phyloP scores from a whole-genome alignment of 352 stramenopile genomes.

The Pythium sp. region DNA sequence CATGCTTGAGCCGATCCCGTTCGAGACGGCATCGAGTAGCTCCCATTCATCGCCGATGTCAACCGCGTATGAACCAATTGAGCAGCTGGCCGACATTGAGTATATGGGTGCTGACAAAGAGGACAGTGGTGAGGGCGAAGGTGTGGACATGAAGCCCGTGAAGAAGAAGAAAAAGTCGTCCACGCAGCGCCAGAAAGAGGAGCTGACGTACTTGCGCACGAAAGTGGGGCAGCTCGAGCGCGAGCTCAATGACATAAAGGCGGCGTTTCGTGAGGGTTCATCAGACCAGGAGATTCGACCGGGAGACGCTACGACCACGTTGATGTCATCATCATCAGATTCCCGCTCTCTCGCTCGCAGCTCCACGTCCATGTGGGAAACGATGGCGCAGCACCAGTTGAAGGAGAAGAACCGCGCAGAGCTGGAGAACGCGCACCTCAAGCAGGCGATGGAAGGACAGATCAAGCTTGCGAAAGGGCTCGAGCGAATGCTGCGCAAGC shows the following conservation, averaged over 20 bases:
- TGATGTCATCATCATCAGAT: not conserved
- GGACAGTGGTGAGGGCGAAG: not conserved
- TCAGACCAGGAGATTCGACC: not conserved
- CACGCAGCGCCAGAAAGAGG: conserved; percentile 49
- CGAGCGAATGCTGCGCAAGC: conserved; percentile 8
- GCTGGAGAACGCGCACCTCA: conserved; percentile 9
- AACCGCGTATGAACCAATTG: not conserved
- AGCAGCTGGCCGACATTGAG: not conserved
- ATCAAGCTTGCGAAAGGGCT: not conserved
- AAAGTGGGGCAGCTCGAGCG: conserved; percentile 46
- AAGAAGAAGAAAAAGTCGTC: conserved; percentile 25
- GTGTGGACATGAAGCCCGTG: not conserved
- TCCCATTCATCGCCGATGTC: not conserved
- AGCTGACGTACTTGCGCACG: conserved; percentile 36
- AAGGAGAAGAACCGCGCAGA: conserved; percentile 6
- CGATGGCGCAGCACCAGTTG: not conserved
- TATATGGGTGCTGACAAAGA: not conserved
- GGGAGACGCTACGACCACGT: not conserved
- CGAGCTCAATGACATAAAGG: conserved; percentile 21
- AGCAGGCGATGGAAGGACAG: not conserved
- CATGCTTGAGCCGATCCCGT: not conserved
- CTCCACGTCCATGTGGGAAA: conserved; percentile 1
- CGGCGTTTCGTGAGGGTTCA: not conserved
- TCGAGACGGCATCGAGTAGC: not conserved
- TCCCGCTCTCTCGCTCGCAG: not conserved